phyloP scores from a whole-genome alignment of 1,139 yeast species.

The Saccharomycopsis hybrid region DNA sequence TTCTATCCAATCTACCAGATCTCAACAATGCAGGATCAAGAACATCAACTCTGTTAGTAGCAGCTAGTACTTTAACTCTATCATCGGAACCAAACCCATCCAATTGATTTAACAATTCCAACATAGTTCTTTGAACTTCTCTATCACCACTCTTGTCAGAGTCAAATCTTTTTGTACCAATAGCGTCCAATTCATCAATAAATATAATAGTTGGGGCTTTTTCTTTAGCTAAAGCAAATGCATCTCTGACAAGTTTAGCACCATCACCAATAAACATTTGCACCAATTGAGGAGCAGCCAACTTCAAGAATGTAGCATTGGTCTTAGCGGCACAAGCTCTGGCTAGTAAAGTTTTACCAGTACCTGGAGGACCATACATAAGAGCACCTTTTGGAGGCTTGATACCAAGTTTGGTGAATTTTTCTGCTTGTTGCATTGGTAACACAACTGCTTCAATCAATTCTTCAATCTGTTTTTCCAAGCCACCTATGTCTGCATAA shows the following conservation, averaged over 20 bases:
- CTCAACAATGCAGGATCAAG: slow-evolving; percentile 95
- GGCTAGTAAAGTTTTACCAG: slow-evolving; percentile 94
- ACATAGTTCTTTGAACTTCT: slow-evolving; percentile 98
- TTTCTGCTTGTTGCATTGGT: slow-evolving; percentile 98
- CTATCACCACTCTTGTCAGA: slow-evolving; percentile 97
- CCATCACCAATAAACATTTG: slow-evolving; percentile 99
- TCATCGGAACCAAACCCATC: slow-evolving; percentile 99
- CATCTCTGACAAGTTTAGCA: slow-evolving; percentile 96
- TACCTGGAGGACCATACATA: slow-evolving; percentile 99
- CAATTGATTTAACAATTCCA: slow-evolving; percentile 91
- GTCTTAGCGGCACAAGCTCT: slow-evolving; percentile 99
- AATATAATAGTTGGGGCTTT: slow-evolving; percentile 97
- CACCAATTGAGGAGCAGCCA: slow-evolving; percentile 97
- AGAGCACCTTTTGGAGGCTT: slow-evolving; percentile 98
- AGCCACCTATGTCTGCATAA: slow-evolving; percentile 94
- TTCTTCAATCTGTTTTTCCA: slow-evolving; percentile 97
- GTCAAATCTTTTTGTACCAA: slow-evolving; percentile 97
- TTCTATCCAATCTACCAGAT: slow-evolving; percentile 95
- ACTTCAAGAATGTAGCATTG: slow-evolving; percentile 92
- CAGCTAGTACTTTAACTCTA: slow-evolving; percentile 93
- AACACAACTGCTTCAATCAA: slow-evolving; percentile 95
- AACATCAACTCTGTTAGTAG: slow-evolving; percentile 96
- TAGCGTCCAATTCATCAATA: slow-evolving; percentile 97
- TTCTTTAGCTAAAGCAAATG: slow-evolving; percentile 97
- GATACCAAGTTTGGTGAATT: slow-evolving; percentile 86